phyloP scores from a whole-genome alignment of 2,329 filamentous ascomycete species.

The Pseudopithomyces chartarum region DNA sequence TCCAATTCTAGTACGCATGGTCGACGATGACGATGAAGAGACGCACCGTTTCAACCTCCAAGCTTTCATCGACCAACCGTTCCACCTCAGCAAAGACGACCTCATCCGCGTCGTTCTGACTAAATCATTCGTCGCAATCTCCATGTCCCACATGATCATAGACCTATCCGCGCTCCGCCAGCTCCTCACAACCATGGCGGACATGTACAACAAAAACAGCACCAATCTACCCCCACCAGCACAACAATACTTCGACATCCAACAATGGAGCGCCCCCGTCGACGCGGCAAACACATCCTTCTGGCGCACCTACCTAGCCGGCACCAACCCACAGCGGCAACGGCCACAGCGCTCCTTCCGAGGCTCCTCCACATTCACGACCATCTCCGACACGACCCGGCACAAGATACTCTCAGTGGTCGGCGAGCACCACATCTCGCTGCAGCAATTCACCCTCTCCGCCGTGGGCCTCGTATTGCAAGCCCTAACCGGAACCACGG shows the following conservation, averaged over 20 bases:
- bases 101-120: not conserved
- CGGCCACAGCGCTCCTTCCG: not conserved
- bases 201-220: not conserved
- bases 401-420: not conserved
- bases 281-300: not conserved
- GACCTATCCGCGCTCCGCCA: not conserved
- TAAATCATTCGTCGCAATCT: not conserved
- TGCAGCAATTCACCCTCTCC: slow-evolving; percentile 4
- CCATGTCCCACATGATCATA: not conserved
- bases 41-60: too few relatives aligned
- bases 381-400: not conserved
- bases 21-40: too few relatives aligned
- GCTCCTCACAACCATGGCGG: not conserved
- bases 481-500: not conserved
- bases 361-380: not conserved
- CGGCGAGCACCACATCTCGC: not conserved
- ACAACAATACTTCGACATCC: too few relatives aligned
- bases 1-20: too few relatives aligned
- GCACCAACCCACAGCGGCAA: not conserved
- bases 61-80: not conserved
- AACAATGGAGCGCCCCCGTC: too few relatives aligned
- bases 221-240: not conserved
- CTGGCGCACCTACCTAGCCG: not conserved
- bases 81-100: not conserved
- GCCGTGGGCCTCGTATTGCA: not conserved